These are phyloP conservation scores for Penicillium dipodomyicola DNA, from an alignment of 495 filamentous ascomycete genomes.

Conservation along the genomic window DNA sequence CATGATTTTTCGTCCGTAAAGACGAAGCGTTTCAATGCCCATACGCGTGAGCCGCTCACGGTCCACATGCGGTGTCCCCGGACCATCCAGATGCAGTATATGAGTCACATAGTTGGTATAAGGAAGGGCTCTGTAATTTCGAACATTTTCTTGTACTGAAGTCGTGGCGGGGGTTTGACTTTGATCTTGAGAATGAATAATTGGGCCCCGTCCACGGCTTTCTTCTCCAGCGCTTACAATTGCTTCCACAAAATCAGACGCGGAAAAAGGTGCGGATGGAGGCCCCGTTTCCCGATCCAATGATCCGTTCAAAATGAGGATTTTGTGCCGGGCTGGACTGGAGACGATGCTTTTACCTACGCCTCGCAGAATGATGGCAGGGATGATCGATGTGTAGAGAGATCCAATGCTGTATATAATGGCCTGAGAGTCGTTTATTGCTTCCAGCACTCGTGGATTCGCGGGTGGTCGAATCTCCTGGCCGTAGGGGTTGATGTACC, in stretches of 20 bases:
- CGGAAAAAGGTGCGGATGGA: constrained; percentile 56
- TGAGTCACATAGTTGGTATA: constrained; percentile 74
- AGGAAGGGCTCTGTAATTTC: constrained; percentile 23
- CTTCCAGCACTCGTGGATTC: constrained; percentile 73
- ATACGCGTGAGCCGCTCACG: constrained; percentile 56
- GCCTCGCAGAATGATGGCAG: constrained; percentile 52
- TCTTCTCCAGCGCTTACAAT: constrained; percentile 63
- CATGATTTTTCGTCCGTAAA: constrained; percentile 67
- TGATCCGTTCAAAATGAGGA: constrained; percentile 80
- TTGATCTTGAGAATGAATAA: constrained; percentile 6
- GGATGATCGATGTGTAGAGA: constrained; percentile 79
- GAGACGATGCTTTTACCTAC: constrained; percentile 41
- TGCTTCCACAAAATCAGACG: constrained; percentile 74
- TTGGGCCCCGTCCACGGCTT: constrained; percentile 36
- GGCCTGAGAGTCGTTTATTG: constrained; percentile 58
- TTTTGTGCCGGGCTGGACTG: constrained; percentile 61
- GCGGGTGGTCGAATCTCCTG: constrained; percentile 78
- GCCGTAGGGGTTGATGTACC: constrained; percentile 98
- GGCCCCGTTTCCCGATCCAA: constrained; percentile 85
- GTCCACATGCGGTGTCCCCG: constrained; percentile 68
- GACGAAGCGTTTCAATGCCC: constrained; percentile 72
- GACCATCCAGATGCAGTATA: constrained; percentile 75
- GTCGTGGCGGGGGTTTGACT: neutral
- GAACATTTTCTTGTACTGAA: constrained; percentile 16
- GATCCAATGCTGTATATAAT: constrained; percentile 90